Evolutionary conservation across 164 flowering plant genomes (phyloP), one percentile per base, ranked within the genome.

Genomic region (Annona squamosa): DNA sequence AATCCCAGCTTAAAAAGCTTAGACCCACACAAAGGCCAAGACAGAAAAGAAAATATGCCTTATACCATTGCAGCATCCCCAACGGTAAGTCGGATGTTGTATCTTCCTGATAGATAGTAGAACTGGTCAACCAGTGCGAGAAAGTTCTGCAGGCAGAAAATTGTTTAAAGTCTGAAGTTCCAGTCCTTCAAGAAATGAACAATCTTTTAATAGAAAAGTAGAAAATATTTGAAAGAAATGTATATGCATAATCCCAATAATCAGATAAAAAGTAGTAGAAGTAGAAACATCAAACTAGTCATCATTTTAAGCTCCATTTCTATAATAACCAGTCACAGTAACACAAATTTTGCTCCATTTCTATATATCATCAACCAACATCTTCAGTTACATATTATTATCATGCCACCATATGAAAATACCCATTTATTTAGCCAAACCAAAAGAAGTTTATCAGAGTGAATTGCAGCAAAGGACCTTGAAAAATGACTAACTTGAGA

Each of bases 1-100:
- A 72, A 76, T 44, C 41, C 10, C 16, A 19, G 10, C 48, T 17
- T 7, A 26, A 48, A 70, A 69, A 62, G 77, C 47, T 48, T 61
- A 69, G 48, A 7, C 37, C 13, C 3, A 6, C 6, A 70, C 63
- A 59, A 57, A 75, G 17, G 65, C 59, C 9, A 71, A 73, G n/a
- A 71, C n/a, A 13, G 5, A 13, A n/a, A 2, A 48, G 46, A 46
- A 45, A 66, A 68, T 19, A 13, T 16, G 64, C 59, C 26, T 63
- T 71, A 80, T 90, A 93, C 99, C 99, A 93, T 96, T 61, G 79
- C 87, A 78, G 97, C 83, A 82, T 96, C 99, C 59, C 99, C 99
- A 77, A 96, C 87, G 46, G 93, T 82, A 18, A 96, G 91, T 81
- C 93, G 86, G 81, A 93, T 81, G 65, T 87, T 90, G 78, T 96